phyloP scores from a whole-genome alignment of 176 grass and related monocot species.

The Aegilops umbellulata region DNA sequence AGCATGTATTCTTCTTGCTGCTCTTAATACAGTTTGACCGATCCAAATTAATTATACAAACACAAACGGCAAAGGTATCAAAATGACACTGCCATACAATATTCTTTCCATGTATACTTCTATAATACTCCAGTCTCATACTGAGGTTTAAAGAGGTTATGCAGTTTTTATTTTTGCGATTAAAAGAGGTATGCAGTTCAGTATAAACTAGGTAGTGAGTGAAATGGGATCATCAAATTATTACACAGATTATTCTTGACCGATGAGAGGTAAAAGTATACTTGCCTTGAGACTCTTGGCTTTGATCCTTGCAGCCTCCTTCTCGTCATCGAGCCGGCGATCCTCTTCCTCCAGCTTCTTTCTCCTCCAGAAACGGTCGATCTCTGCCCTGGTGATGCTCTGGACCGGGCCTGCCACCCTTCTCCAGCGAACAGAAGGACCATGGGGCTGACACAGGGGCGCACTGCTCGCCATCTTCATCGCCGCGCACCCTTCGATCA shows the following conservation, averaged over 20 bases:
- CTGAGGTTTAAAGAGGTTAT: not conserved
- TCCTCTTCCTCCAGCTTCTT: slow-evolving; percentile 59
- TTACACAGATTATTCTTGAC: not conserved
- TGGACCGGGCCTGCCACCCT: slow-evolving; percentile 8
- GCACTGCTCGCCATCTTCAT: not conserved
- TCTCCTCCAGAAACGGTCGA: slow-evolving; percentile 50
- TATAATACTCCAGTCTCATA: not conserved
- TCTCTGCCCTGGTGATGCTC: slow-evolving; percentile 51
- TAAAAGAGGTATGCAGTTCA: not conserved
- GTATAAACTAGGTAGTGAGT: not conserved
- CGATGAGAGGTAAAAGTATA: not conserved
- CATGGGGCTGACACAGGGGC: not conserved
- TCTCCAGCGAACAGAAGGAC: not conserved
- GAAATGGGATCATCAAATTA: not conserved
- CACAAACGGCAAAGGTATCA: not conserved
- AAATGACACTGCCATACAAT: not conserved
- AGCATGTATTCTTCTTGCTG: slow-evolving; percentile 61
- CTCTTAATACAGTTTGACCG: not conserved
- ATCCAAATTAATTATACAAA: not conserved
- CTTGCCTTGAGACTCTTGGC: slow-evolving; percentile 50
- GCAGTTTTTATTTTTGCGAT: not conserved
- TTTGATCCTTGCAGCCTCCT: slow-evolving; percentile 50
- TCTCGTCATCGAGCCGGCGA: slow-evolving; percentile 41
- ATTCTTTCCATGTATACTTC: not conserved
- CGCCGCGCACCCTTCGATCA: not conserved